Percentiles rank a stretch among this genome's conserved stretches.
phyloP scores from a whole-genome alignment of 169 alveolate species.

The Eimeria maxima region DNA sequence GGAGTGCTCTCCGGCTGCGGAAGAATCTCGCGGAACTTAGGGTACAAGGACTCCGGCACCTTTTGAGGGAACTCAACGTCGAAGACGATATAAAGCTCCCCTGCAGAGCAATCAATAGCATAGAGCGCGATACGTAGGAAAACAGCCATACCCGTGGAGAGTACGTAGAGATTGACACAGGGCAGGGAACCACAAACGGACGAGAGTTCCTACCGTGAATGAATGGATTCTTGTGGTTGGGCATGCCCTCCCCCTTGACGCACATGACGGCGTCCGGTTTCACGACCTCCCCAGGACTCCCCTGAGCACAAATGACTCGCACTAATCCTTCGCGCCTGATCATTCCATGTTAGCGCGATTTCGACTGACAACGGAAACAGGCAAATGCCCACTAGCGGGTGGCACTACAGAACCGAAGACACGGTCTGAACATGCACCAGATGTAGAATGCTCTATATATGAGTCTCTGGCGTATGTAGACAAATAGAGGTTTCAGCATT shows the following conservation, averaged over 20 bases:
- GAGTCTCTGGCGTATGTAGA: not conserved
- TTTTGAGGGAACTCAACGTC: slow-evolving; percentile 97
- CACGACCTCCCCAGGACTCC: slow-evolving; percentile 94
- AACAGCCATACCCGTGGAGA: not conserved
- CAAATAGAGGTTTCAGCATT: not conserved
- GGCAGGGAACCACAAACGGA: not conserved
- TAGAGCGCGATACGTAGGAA: not conserved
- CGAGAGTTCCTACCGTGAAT: slow-evolving; percentile 91
- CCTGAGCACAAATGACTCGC: slow-evolving; percentile 33
- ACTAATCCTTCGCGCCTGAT: not conserved
- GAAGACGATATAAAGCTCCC: slow-evolving; percentile 94
- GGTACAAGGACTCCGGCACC: slow-evolving; percentile 82
- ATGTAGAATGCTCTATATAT: not conserved
- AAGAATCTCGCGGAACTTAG: slow-evolving; percentile 78
- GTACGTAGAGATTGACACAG: not conserved
- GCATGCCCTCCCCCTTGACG: slow-evolving; percentile 97
- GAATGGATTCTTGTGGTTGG: slow-evolving; percentile 96
- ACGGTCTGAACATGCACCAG: not conserved
- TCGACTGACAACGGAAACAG: not conserved
- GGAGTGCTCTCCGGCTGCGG: slow-evolving; percentile 75
- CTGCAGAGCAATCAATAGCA: slow-evolving; percentile 19
- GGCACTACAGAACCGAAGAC: not conserved
- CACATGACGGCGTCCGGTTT: slow-evolving; percentile 95
- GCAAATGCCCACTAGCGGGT: not conserved
- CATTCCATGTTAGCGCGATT: too few species aligned